phyloP scores from a whole-genome alignment of 1,284 basidiomycete genomes.

The Sanguinoderma infundibulare region DNA sequence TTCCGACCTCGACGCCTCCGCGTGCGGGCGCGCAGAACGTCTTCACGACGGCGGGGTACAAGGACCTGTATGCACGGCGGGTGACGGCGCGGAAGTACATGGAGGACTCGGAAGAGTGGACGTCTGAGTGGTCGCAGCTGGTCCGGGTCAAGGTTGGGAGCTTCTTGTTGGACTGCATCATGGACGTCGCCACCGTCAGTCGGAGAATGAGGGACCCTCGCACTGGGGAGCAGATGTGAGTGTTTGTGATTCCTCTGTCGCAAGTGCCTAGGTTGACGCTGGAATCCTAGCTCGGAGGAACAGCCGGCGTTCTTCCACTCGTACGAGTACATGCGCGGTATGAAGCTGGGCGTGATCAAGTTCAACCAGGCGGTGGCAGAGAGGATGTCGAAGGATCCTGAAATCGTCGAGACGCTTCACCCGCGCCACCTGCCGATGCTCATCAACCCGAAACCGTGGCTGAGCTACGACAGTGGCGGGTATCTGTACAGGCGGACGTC shows the following conservation, averaged over 20 bases:
- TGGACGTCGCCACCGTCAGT: conserved; percentile 84
- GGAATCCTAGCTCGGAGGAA: conserved; percentile 61
- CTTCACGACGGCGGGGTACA: conserved; percentile 63
- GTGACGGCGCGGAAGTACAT: conserved; percentile 69
- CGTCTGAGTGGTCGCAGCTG: conserved; percentile 82
- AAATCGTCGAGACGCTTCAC: conserved; percentile 81
- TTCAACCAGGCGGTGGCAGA: conserved; percentile 85
- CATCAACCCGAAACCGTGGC: conserved; percentile 90
- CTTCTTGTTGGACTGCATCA: conserved; percentile 83
- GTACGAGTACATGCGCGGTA: conserved; percentile 93
- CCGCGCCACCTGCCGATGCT: conserved; percentile 97
- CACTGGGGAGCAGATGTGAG: conserved; percentile 64
- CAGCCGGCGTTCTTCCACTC: conserved; percentile 94
- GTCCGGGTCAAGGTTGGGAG: conserved; percentile 83
- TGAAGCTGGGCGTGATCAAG: conserved; percentile 90
- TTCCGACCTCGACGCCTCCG: conserved; percentile 44
- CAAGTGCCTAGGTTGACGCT: neutral
- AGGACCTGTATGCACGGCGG: conserved; percentile 59
- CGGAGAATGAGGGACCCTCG: conserved; percentile 60
- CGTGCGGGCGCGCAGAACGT: conserved; percentile 48
- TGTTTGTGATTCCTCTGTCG: conserved; percentile 13
- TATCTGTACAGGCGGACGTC: conserved; percentile 44
- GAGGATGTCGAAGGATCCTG: conserved; percentile 79
- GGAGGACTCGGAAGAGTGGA: conserved; percentile 70
- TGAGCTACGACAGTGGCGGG: conserved; percentile 79